Evolutionary conservation across 352 stramenopile genomes (phyloP).

Genomic region (Globisporangium uncinulatum): DNA sequence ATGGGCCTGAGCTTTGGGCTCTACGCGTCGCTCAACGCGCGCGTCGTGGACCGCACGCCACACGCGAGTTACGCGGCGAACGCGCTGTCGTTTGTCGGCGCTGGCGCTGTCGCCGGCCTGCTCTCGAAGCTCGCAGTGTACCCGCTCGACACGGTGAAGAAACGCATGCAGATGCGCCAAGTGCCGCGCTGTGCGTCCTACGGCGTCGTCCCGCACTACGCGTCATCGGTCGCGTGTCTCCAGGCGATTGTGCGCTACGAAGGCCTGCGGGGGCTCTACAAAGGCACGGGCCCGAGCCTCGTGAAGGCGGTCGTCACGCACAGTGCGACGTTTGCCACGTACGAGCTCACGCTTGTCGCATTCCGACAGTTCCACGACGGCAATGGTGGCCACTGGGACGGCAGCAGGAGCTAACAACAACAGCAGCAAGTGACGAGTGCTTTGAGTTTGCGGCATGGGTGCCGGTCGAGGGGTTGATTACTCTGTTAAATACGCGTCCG

Average conservation of each 20-base stretch:
- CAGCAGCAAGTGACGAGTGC: background rate
- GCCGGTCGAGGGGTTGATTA: background rate
- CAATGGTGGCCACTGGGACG: background rate
- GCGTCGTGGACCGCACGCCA: constrained; percentile 11
- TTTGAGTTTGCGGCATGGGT: background rate
- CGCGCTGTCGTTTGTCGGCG: constrained; percentile 56
- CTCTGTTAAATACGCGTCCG: constrained; percentile 2
- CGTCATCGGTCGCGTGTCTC: constrained; percentile 53
- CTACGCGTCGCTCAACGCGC: constrained; percentile 69
- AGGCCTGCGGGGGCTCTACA: constrained; percentile 71
- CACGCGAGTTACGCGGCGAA: constrained; percentile 18
- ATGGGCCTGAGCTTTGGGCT: constrained; percentile 95
- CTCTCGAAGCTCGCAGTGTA: constrained; percentile 92
- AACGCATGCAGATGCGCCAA: constrained; percentile 90
- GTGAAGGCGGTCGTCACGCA: constrained; percentile 76
- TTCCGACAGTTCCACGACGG: constrained; percentile 23
- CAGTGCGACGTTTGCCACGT: constrained; percentile 74
- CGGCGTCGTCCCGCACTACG: constrained; percentile 64
- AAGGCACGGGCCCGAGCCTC: constrained; percentile 70
- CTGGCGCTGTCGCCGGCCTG: constrained; percentile 84
- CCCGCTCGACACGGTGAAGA: constrained; percentile 95
- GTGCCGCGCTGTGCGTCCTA: constrained; percentile 54
- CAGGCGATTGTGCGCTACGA: constrained; percentile 51
- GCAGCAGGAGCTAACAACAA: background rate
- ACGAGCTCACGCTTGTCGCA: constrained; percentile 49